Evolutionary conservation across 129 eudicot species (phyloP).

Genomic region (Flaveria linearis): DNA sequence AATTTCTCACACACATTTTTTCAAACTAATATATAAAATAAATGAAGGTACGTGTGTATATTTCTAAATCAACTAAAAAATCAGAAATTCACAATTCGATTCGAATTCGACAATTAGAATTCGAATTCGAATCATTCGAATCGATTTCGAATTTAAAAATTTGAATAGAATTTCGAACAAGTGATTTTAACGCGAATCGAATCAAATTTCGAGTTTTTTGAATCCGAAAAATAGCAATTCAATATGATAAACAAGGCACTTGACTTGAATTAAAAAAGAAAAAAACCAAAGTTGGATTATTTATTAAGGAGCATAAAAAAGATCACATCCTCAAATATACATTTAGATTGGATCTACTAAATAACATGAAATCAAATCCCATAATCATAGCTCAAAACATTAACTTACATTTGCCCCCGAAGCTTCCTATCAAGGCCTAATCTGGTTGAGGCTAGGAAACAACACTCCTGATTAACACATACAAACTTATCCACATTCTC

Average conservation of each 20-base stretch:
- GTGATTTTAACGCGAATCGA: too few relatives aligned
- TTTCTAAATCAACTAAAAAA: too few relatives aligned
- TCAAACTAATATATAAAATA: too few relatives aligned
- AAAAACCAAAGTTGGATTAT: background rate
- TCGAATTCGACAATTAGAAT: too few relatives aligned
- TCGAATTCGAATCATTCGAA: too few relatives aligned
- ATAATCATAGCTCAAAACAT: background rate
- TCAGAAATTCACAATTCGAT: too few relatives aligned
- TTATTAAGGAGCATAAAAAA: background rate
- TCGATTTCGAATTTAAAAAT: too few relatives aligned
- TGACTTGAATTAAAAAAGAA: background rate
- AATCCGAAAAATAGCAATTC: background rate
- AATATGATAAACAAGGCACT: background rate
- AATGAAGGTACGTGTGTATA: too few relatives aligned
- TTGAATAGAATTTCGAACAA: too few relatives aligned
- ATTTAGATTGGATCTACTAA: background rate
- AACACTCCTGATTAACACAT: slow-evolving; percentile 6
- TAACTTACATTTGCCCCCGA: slow-evolving; percentile 18
- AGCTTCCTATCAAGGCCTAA: slow-evolving; percentile 11
- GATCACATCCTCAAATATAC: background rate
- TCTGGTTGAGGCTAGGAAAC: background rate
- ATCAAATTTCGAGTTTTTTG: too few relatives aligned
- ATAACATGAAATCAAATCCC: background rate
- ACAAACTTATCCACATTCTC: slow-evolving; percentile 1
- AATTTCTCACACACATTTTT: too few relatives aligned